A percentile compares a stretch with the other conserved stretches of the same genome.
phyloP scores from a whole-genome alignment of 179 eudicot genomes.

The Corrigiola litoralis region DNA sequence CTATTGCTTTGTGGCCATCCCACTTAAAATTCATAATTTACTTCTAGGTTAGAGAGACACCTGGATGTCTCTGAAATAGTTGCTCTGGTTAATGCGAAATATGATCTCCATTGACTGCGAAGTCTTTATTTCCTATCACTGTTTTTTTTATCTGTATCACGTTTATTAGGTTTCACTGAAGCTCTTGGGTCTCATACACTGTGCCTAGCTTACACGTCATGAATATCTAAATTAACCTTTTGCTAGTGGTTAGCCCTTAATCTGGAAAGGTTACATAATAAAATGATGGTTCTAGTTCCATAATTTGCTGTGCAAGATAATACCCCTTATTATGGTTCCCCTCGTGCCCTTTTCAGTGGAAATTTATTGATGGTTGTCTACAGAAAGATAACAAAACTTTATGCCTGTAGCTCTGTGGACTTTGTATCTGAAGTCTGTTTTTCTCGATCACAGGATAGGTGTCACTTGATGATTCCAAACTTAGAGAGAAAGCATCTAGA shows the following conservation, averaged over 20 bases:
- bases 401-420: neutral
- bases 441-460: neutral
- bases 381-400: neutral
- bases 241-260: slow-evolving; percentile 6
- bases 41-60: slow-evolving; percentile 17
- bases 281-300: neutral
- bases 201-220: neutral
- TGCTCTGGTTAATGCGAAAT: slow-evolving; percentile 12
- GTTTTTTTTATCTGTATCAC: neutral
- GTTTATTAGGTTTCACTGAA: neutral
- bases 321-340: neutral
- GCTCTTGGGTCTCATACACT: neutral
- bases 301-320: neutral
- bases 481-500: too few species aligned
- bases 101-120: slow-evolving; percentile 17
- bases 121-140: neutral
- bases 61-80: neutral
- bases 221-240: neutral
- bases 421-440: too few species aligned
- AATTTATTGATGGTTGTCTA: neutral
- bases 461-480: too few species aligned
- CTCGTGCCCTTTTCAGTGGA: too few species aligned
- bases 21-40: slow-evolving; percentile 11
- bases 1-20: slow-evolving; percentile 9
- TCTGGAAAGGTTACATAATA: neutral